phyloP scores from a whole-genome alignment of 768 basidiomycete genomes.

The Mycena leptocephala region DNA sequence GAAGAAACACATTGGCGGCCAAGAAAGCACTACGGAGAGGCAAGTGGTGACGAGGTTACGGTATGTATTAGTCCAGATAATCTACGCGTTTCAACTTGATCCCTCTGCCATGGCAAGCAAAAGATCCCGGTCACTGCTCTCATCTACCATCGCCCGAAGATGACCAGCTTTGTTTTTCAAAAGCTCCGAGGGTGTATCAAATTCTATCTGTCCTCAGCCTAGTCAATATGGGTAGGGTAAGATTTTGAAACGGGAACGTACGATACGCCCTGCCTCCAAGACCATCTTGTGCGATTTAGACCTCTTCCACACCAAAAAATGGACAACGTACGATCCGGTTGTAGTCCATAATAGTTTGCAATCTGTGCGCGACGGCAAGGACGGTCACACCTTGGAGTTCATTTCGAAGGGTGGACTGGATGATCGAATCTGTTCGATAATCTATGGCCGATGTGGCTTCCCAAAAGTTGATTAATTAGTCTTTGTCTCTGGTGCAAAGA shows the following conservation, averaged over 20 bases:
- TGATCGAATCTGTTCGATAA: constrained; percentile 70
- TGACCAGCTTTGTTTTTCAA: constrained; percentile 59
- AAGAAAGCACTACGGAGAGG: constrained; percentile 74
- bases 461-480: not conserved
- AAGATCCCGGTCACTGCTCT: constrained; percentile 58
- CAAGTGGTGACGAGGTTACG: constrained; percentile 72
- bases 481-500: not conserved
- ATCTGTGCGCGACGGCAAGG: constrained; percentile 73
- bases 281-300: not conserved
- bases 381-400: constrained; percentile 63
- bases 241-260: not conserved
- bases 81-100: not conserved
- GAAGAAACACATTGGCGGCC: constrained; percentile 78
- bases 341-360: constrained; percentile 74
- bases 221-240: not conserved
- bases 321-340: constrained; percentile 66
- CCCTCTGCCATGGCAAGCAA: constrained; percentile 52
- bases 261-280: constrained; percentile 1
- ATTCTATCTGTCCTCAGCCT: constrained; percentile 56
- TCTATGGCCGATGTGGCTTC: constrained; percentile 68
- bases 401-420: constrained; percentile 70
- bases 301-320: not conserved
- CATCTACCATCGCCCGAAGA: constrained; percentile 59
- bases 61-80: not conserved
- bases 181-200: constrained; percentile 65